phyloP scores from a whole-genome alignment of 2,329 filamentous ascomycete species.

The Ploettnerulaceae sp. region DNA sequence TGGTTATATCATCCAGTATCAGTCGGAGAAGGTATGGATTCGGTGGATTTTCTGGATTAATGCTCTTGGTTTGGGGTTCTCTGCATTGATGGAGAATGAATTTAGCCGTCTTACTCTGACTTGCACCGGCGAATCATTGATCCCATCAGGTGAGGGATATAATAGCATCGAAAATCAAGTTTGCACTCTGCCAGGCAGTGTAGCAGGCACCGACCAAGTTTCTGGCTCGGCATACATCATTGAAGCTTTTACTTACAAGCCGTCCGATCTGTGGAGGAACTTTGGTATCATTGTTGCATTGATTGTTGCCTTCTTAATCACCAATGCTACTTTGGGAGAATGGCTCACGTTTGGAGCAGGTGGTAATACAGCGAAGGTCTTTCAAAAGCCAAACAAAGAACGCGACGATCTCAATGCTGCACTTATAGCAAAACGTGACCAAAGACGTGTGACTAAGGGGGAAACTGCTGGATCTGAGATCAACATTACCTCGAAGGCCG shows the following conservation, averaged over 20 bases:
- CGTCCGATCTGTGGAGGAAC: constrained; percentile 72
- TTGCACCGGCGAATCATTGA: constrained; percentile 62
- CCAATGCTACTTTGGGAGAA: constrained; percentile 77
- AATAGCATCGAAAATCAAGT: constrained; percentile 68
- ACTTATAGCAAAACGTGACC: constrained; percentile 54
- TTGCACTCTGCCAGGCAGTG: constrained; percentile 72
- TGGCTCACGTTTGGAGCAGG: constrained; percentile 72
- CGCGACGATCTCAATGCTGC: constrained; percentile 60
- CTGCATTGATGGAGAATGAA: constrained; percentile 81
- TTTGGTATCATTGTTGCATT: constrained; percentile 75
- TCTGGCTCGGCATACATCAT: constrained; percentile 65
- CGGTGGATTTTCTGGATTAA: constrained; percentile 80
- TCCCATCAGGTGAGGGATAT: constrained; percentile 69
- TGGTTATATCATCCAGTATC: constrained; percentile 80
- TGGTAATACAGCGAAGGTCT: constrained; percentile 76
- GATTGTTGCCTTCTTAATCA: constrained; percentile 67
- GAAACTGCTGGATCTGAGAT: constrained; percentile 45
- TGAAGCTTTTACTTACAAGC: constrained; percentile 61
- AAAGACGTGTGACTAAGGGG: constrained; percentile 43
- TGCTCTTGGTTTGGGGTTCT: constrained; percentile 68
- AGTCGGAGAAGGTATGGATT: constrained; percentile 68
- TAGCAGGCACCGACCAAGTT: constrained; percentile 57
- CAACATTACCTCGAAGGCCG: constrained; percentile 54
- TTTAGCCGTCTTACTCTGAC: constrained; percentile 65
- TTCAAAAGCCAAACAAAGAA: constrained; percentile 64